Base-by-base conservation (phyloP, 352 stramenopile genomes). In the Globisporangium nunn region DNA sequence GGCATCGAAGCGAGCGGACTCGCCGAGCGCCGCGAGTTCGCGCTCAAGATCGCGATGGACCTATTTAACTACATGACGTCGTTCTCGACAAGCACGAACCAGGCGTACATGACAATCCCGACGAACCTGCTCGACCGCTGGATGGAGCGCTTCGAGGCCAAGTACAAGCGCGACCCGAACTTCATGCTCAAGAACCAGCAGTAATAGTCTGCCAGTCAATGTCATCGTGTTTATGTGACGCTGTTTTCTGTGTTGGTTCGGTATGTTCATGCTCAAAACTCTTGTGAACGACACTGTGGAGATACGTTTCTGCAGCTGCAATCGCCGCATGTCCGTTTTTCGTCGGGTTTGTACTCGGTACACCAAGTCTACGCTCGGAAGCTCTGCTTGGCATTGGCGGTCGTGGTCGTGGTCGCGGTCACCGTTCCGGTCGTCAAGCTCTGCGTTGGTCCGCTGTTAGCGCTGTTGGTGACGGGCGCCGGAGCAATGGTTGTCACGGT, bases 21-120 rank as follows among this genome's bases (percentile, higher is more conserved):
- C 31, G 70, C 73, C 43, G 75, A 88, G 59, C 77, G 85, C 62
- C 87, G 88, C 54, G 70, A 80, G 37, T 92, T 96, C 44, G 90
- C 88, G 23, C 85, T 94, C 60, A 96, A 96, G 66, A 96, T 97
- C 67, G 90, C 88, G 4, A 70, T 88, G 60, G 88, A 97, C 66
- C 66, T 97, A 66, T 97, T 95, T 70, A 93, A 94, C 63, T 97
- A 88, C 67, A 92, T 97, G 76, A 84, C 77, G 63, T 93, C 78
- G 54, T 97, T 96, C 71, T 87, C 79, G 2, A 85, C 66, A 39
- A 84, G 72, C 63, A 85, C 78, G 56, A 77, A 63, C 52, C 78
- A 80, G 31, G 75, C 74, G 30, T 85, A 85, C 62, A 95, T 97
- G 84, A 77, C 85, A 1, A 91, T 97, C 30, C 90, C 90, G 10